These are phyloP conservation scores for Ascochyta clinopodiicola DNA, from an alignment of 2,329 filamentous ascomycete genomes.

Conservation along the genomic window DNA sequence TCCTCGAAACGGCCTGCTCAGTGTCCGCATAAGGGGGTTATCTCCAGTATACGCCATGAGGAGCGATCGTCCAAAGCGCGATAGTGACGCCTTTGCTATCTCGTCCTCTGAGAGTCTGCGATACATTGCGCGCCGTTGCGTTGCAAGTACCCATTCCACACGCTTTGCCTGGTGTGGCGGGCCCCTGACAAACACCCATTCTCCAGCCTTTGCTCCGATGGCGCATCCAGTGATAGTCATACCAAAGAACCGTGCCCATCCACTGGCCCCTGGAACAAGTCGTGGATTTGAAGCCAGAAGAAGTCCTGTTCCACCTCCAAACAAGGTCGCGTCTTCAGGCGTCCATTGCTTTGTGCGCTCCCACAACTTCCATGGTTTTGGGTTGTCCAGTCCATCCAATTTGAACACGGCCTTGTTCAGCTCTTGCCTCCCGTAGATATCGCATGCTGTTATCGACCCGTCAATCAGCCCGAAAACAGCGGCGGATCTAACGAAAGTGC, in stretches of 20 bases:
- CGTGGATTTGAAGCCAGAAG: slow-evolving; percentile 23
- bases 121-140: slow-evolving; percentile 8
- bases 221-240: slow-evolving; percentile 23
- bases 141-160: slow-evolving; percentile 2
- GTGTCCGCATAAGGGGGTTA: neutral
- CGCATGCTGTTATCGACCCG: slow-evolving; percentile 13
- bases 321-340: slow-evolving; percentile 22
- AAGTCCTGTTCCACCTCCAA: slow-evolving; percentile 23
- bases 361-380: slow-evolving; percentile 28
- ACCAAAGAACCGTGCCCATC: slow-evolving; percentile 27
- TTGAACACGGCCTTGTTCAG: slow-evolving; percentile 29
- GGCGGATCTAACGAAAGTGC: slow-evolving; percentile 22
- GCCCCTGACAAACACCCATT: neutral
- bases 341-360: slow-evolving; percentile 28
- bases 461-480: slow-evolving; percentile 19
- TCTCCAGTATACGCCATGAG: slow-evolving; percentile 16
- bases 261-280: slow-evolving; percentile 24
- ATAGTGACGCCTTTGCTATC: slow-evolving; percentile 21
- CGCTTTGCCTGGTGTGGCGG: slow-evolving; percentile 5
- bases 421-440: slow-evolving; percentile 23
- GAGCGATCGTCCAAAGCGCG: slow-evolving; percentile 16
- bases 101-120: slow-evolving; percentile 15
- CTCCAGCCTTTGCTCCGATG: slow-evolving; percentile 14
- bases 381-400: slow-evolving; percentile 21
- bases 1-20: slow-evolving; percentile 7